These are phyloP conservation scores for Apiotrichum veenhuisii DNA, from an alignment of 1,284 basidiomycete species.

Conservation along the genomic window DNA sequence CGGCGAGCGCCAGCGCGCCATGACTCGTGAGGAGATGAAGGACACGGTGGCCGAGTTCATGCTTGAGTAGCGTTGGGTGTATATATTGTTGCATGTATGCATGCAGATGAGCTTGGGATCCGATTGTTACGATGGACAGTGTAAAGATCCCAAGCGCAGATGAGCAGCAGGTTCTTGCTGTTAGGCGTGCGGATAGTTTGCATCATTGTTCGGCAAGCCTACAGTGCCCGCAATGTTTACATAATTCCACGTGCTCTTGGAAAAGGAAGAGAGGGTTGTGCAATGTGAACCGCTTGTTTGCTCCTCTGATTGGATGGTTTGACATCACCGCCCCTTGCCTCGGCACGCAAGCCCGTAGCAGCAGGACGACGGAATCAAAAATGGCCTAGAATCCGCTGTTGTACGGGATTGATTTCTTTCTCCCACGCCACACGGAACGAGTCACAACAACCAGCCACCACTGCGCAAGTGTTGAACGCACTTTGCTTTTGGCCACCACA, in stretches of 20 bases:
- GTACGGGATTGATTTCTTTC: slow-evolving; percentile 6
- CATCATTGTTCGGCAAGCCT: no score
- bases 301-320: background rate
- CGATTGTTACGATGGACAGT: no score
- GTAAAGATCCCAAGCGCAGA: no score
- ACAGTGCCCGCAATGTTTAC: background rate
- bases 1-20: background rate
- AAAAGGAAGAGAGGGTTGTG: background rate
- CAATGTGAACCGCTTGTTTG: no score
- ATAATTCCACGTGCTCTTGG: background rate
- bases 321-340: no score
- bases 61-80: background rate
- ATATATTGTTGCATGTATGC: background rate
- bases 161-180: no score
- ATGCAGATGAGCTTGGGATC: no score
- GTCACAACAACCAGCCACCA: slow-evolving; percentile 1
- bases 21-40: slow-evolving; percentile 34
- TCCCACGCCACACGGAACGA: background rate
- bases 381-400: no score
- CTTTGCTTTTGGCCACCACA: background rate
- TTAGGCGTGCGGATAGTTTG: no score
- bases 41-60: slow-evolving; percentile 35
- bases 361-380: no score
- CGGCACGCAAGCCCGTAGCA: no score
- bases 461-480: background rate